phyloP scores from a whole-genome alignment of 2,329 filamentous ascomycete species.

The Teratosphaeria viscida region DNA sequence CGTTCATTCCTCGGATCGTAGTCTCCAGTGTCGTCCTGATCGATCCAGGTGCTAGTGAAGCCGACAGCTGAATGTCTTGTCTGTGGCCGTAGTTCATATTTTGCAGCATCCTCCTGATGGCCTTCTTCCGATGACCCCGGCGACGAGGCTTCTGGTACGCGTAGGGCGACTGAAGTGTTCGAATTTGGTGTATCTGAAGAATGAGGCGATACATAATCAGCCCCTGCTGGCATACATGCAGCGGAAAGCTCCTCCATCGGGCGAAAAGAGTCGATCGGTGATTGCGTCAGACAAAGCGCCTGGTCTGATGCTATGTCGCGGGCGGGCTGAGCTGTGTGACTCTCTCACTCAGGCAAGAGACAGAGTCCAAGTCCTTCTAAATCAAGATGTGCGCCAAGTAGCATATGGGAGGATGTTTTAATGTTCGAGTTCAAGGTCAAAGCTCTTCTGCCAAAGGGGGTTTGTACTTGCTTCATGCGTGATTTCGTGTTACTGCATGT shows the following conservation, averaged over 20 bases:
- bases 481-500: not conserved
- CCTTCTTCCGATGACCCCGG: not conserved
- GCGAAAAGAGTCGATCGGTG: not conserved
- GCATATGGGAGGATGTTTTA: not conserved
- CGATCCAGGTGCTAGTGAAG: constrained; percentile 22
- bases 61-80: not conserved
- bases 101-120: not conserved
- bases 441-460: not conserved
- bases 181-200: not conserved
- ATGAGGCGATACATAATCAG: not conserved
- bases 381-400: not conserved
- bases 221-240: not conserved
- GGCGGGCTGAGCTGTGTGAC: not conserved
- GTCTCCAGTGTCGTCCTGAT: constrained; percentile 27
- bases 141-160: not conserved
- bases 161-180: not conserved
- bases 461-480: not conserved
- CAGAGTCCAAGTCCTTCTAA: not conserved
- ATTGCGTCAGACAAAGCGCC: not conserved
- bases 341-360: not conserved
- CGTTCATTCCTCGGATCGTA: constrained; percentile 20
- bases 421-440: not conserved
- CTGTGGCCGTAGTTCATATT: constrained; percentile 11
- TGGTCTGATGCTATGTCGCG: not conserved
- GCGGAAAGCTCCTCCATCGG: not conserved